Conservation (phyloP, 805 yeast genomes). For the Ogataea chonburiensis region DNA sequence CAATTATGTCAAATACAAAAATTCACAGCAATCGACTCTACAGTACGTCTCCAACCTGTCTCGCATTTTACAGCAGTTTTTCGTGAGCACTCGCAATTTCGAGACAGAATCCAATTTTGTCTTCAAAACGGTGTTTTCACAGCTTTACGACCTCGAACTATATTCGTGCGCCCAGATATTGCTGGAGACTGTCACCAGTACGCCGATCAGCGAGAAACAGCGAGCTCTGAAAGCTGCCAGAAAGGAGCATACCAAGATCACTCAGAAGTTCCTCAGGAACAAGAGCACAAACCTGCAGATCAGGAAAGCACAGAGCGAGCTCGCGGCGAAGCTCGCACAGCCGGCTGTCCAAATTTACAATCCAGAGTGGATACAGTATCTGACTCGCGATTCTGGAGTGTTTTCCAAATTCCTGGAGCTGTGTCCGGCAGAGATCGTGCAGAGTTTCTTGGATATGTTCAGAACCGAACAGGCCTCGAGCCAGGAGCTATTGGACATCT, state of each 20-base stretch:
- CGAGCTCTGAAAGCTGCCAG: constrained; percentile 3
- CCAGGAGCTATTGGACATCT: constrained; percentile 8
- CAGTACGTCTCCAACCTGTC: constrained; percentile 10
- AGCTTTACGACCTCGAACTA: constrained; percentile 17
- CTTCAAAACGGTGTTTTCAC: constrained; percentile 18
- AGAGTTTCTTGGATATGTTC: constrained; percentile 3
- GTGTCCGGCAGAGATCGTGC: constrained; percentile 1
- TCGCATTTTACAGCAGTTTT: constrained; percentile 5
- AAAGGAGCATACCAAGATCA: constrained; percentile 10
- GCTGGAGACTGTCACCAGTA: constrained; percentile 13
- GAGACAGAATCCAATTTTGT: constrained; percentile 8
- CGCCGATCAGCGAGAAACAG: constrained; percentile 2
- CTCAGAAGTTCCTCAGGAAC: constrained; percentile 6
- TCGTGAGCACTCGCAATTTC: constrained; percentile 4
- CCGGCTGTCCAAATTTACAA: constrained; percentile 3
- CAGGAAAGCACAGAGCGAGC: not conserved
- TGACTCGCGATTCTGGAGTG: constrained; percentile 6
- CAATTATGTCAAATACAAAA: constrained; percentile 1
- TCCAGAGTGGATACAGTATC: constrained; percentile 2
- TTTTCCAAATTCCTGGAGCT: constrained; percentile 10
- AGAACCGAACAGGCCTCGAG: not conserved
- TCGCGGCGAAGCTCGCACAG: constrained; percentile 1
- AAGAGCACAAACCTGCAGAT: not conserved
- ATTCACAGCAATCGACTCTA: constrained; percentile 1
- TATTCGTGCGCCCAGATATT: constrained; percentile 11